phyloP scores from a whole-genome alignment of 352 stramenopile species.

The Albugo candida region DNA sequence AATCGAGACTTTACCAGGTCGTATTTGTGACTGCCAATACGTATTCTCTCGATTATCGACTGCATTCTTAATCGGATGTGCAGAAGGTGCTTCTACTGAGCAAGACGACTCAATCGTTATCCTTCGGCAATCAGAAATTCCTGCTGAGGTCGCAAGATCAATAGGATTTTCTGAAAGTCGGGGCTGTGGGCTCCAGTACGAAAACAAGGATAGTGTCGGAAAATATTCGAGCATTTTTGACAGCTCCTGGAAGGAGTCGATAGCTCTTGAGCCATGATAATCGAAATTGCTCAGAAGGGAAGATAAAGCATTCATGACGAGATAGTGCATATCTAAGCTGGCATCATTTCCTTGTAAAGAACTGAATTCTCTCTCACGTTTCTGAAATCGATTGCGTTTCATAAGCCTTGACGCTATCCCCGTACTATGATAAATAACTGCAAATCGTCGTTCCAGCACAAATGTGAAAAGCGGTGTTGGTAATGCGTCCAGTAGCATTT shows the following conservation, averaged over 20 bases:
- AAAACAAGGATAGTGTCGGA: slow-evolving; percentile 53
- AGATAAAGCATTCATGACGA: slow-evolving; percentile 64
- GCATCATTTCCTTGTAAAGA: not conserved
- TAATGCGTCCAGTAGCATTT: slow-evolving; percentile 56
- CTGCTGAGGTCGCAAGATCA: slow-evolving; percentile 11
- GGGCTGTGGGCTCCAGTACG: slow-evolving; percentile 69
- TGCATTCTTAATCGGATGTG: slow-evolving; percentile 23
- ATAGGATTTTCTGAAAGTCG: slow-evolving; percentile 35
- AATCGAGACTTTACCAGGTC: slow-evolving; percentile 30
- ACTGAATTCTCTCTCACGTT: slow-evolving; percentile 2
- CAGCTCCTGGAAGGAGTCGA: slow-evolving; percentile 59
- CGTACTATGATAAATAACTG: slow-evolving; percentile 66
- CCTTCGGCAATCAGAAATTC: no score
- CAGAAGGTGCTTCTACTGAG: slow-evolving; percentile 19
- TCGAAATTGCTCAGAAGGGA: slow-evolving; percentile 55
- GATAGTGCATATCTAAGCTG: slow-evolving; percentile 58
- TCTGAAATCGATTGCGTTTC: slow-evolving; percentile 22
- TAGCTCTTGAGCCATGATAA: slow-evolving; percentile 21
- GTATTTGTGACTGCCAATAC: slow-evolving; percentile 60
- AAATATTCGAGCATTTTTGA: slow-evolving; percentile 55
- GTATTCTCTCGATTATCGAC: slow-evolving; percentile 32
- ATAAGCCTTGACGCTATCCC: slow-evolving; percentile 37
- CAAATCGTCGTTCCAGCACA: slow-evolving; percentile 53
- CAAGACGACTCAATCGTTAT: slow-evolving; percentile 35
- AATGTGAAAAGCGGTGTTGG: slow-evolving; percentile 61